Evolutionary conservation across 2,329 filamentous ascomycete species (phyloP).

Genomic region (Cercospora sp.): DNA sequence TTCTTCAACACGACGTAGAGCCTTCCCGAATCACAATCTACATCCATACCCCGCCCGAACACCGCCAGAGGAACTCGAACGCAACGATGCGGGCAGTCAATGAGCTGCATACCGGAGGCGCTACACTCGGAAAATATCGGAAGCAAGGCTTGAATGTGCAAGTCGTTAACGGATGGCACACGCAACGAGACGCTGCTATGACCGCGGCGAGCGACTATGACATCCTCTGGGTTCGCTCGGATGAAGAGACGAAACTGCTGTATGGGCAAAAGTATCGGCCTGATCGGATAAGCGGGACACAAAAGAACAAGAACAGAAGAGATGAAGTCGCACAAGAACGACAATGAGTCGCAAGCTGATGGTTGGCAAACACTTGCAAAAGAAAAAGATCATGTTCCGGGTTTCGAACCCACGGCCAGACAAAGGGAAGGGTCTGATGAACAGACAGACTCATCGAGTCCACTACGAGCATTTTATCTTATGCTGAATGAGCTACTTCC

Average conservation of each 20-base stretch:
- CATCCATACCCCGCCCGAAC: background rate
- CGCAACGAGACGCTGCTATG: slow-evolving; percentile 9
- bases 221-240: slow-evolving; percentile 10
- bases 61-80: background rate
- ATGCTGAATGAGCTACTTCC: background rate
- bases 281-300: slow-evolving; percentile 6
- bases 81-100: background rate
- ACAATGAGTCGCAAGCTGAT: background rate
- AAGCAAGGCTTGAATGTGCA: slow-evolving; percentile 1
- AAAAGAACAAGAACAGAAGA: slow-evolving; percentile 13
- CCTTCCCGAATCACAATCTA: slow-evolving; percentile 4
- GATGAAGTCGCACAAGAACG: background rate
- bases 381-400: background rate
- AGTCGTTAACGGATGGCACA: slow-evolving; percentile 8
- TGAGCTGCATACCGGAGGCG: background rate
- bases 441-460: background rate
- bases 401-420: background rate
- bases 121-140: background rate
- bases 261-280: slow-evolving; percentile 11
- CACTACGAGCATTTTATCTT: background rate
- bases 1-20: background rate
- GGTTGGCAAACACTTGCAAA: background rate
- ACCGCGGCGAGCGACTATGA: slow-evolving; percentile 12
- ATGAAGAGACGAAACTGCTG: slow-evolving; percentile 10
- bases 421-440: background rate